Base-by-base conservation (phyloP, 2,329 filamentous ascomycete species). In the Drechslerella coelobrocha region DNA sequence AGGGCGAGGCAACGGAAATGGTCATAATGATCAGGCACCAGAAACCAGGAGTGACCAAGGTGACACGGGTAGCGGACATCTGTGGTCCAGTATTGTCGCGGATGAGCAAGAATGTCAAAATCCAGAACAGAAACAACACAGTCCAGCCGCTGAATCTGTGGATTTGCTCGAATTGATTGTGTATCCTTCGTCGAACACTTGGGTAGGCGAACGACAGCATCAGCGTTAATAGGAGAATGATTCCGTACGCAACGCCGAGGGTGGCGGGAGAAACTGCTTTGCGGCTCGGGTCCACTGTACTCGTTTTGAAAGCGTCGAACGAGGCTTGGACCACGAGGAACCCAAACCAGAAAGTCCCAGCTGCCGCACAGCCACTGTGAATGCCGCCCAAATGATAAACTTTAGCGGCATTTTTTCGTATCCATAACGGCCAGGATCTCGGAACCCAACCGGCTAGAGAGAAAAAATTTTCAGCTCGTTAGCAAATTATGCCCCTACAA, bases 101-200 rank as follows among this genome's bases (percentile, higher is more conserved):
- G 4, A 75, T 73, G 2, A 80, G 72, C 8, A 89, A 78, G 43
- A 89, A 76, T 7, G 84, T 82, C 68, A 89, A 84, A 0, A 79
- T 82, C 84, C 89, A 89, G 76, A 92, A 87, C 29, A 91, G 79
- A 1, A 79, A 81, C 4, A 91, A 80, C 8, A 85, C 81, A 9
- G 83, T 81, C 89, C 89, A 92, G n/a, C 88, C 89, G 3, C 83
- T 83, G 77, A 89, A 91, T 51, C 89, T 87, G 78, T 92, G 89
- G 50, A 84, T 84, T 51, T 84, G 79, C 79, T 92, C 89, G 76
- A 91, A 92, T 62, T 83, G 78, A 78, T 92, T 84, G 79, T 92
- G 89, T 72, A 83, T 81, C 50, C 81, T 83, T 73, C 82, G 81
- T 21, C 89, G 85, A 73, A 91, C 81, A 8, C 78, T 77, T 2